Base-by-base conservation (phyloP, 2,329 filamentous ascomycete genomes). In the Aspergillus fijiensis region DNA sequence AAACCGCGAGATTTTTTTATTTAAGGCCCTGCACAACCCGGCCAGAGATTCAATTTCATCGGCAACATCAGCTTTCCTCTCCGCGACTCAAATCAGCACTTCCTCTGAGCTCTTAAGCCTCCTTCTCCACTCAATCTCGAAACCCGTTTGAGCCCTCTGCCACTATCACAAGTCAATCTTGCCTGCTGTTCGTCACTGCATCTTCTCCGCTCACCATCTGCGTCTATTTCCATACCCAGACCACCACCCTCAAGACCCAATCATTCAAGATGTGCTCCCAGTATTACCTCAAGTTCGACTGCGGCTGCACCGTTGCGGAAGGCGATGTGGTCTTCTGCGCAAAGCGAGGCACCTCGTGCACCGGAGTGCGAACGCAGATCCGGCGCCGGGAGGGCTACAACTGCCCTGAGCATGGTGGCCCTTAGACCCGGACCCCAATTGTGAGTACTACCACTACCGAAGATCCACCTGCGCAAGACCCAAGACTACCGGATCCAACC, bases 261-360 rank as follows among this genome's bases (percentile, higher is more conserved):
- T 42, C 47, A 29, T 19, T 33, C 63, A 72, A 33, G 16, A 77
- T 76, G 75, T 77, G 75, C 57, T 74, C 72, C 2, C 61, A 74
- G 55, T 77, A 76, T 61, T 72, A 73, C 57, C 69, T 69, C 64
- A 65, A 74, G 49, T 77, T 74, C 60, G 73, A 72, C 62, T 77
- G 74, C 60, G 74, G 74, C 47, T 77, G 74, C 64, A 67, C 67
- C 47, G 59, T 71, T 49, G 66, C 70, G 21, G 72, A 75, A 56
- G 71, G 65, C 4, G 72, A 70, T n/a, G 66, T 75, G 4, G 72
- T 76, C 35, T 66, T 65, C 52, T 77, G 75, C 60, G 72, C 71
- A 31, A 70, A 71, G 59, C 65, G 69, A 60, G 72, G 71, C 54
- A 73, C 71, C 25, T 64, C 63, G n/a, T 74, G 71, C 63, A 63